These are phyloP conservation scores for Aureobasidium sp. DNA, from an alignment of 2,329 filamentous ascomycete species.

Conservation along the genomic window DNA sequence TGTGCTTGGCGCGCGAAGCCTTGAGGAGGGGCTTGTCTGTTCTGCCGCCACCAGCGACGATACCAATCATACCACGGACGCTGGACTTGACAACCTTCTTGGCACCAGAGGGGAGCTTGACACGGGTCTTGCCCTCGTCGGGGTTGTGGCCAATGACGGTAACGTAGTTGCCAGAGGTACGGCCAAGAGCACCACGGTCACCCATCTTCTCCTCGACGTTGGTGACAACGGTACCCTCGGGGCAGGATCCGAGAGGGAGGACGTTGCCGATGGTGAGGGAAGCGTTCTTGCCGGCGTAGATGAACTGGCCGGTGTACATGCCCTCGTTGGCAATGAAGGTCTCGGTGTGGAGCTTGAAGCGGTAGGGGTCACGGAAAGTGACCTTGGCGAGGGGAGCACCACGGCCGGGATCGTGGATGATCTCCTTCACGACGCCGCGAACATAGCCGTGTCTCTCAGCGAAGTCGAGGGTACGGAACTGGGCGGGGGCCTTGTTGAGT, in stretches of 20 bases:
- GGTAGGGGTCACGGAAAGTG: slow-evolving; percentile 95
- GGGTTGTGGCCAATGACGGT: slow-evolving; percentile 97
- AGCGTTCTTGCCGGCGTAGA: slow-evolving; percentile 99
- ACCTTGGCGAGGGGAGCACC: slow-evolving; percentile 97
- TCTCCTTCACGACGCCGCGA: slow-evolving; percentile 95
- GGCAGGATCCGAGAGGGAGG: slow-evolving; percentile 86
- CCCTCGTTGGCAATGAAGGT: slow-evolving; percentile 99
- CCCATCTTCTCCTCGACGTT: slow-evolving; percentile 99
- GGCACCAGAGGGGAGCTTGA: slow-evolving; percentile 98
- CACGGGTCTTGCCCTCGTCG: slow-evolving; percentile 97
- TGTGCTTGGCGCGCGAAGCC: slow-evolving; percentile 99
- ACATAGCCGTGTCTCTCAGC: slow-evolving; percentile 77
- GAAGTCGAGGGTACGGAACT: slow-evolving; percentile 96
- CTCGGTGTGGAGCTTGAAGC: slow-evolving; percentile 95
- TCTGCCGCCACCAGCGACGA: slow-evolving; percentile 97
- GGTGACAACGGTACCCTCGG: slow-evolving; percentile 97
- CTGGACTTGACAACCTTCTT: slow-evolving; percentile 97
- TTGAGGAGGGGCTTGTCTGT: slow-evolving; percentile 99
- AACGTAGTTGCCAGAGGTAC: slow-evolving; percentile 99
- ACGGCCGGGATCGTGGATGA: slow-evolving; percentile 97
- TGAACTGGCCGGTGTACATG: slow-evolving; percentile 99
- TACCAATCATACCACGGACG: slow-evolving; percentile 97
- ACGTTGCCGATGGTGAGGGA: slow-evolving; percentile 95
- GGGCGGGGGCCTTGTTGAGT: slow-evolving; percentile 89
- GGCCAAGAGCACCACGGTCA: slow-evolving; percentile 91